Conservation (phyloP, 805 yeast genomes). For the Ogataea nitratoaversa region DNA sequence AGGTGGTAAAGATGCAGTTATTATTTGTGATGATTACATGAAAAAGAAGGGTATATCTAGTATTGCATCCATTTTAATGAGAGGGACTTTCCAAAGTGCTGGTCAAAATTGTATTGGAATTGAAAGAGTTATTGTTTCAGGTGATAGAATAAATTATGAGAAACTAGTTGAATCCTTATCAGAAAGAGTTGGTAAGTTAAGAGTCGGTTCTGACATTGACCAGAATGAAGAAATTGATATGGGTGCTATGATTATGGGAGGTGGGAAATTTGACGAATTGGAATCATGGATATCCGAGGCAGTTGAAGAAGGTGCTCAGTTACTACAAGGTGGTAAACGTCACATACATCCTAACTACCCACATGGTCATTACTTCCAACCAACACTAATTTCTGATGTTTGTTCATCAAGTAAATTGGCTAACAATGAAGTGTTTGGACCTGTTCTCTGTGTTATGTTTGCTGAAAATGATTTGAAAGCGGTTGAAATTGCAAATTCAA, state of each 20-base stretch:
- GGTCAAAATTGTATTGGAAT: conserved; percentile 99
- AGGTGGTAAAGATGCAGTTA: conserved; percentile 93
- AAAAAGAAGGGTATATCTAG: conserved; percentile 41
- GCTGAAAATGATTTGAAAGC: conserved; percentile 68
- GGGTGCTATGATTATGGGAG: conserved; percentile 88
- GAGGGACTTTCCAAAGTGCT: conserved; percentile 95
- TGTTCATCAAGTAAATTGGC: conserved; percentile 75
- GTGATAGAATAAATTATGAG: conserved; percentile 54
- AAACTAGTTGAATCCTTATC: conserved; percentile 52
- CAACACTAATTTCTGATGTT: conserved; percentile 84
- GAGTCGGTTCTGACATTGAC: conserved; percentile 90
- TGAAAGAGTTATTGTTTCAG: conserved; percentile 85
- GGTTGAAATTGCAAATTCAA: conserved; percentile 70
- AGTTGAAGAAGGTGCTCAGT: conserved; percentile 72
- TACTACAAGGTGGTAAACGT: conserved; percentile 77
- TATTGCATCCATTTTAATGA: conserved; percentile 75
- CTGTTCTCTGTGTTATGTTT: conserved; percentile 74
- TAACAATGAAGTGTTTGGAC: conserved; percentile 91
- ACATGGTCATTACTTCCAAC: conserved; percentile 89
- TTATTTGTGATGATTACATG: conserved; percentile 77
- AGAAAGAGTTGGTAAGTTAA: conserved; percentile 52
- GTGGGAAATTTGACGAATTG: conserved; percentile 62
- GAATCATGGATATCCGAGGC: conserved; percentile 71
- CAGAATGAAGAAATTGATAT: conserved; percentile 86
- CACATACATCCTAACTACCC: conserved; percentile 89